Base-by-base conservation (phyloP, 257 asterid genomes). In the Solanum pennellii region DNA sequence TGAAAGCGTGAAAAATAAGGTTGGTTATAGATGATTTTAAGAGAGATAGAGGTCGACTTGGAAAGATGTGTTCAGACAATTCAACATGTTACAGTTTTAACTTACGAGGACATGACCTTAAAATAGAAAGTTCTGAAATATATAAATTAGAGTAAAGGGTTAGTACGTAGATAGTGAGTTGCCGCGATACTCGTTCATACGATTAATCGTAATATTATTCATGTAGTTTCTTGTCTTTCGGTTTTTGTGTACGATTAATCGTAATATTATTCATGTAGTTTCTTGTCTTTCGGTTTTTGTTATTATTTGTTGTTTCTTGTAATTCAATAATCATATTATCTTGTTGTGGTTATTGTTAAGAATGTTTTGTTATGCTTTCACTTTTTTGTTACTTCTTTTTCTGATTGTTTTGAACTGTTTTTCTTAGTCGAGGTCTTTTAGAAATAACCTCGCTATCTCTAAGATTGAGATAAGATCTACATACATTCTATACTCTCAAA, bases 381-480 rank as follows among this genome's bases (percentile, higher is more conserved):
- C 66, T 7, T 21, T 20, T 59, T 20, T 21, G 66, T 59, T 59
- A 59, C 13, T 8, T 59, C 2, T 3, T 21, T 59, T 59, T 59
- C 0, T 1, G 66, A 59, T 59, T 59, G 12, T 21, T 59, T 21
- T 59, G 6, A 21, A 59, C 2, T 59, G 0, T 59, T 59, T 20
- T 21, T 21, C 0, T 4, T 12, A 7, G 6, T 0, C 1, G 27
- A 12, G 5, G 13, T 20, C 66, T 21, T 20, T 8, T 59, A 2
- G 9, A 59, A 59, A 59, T 0, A 59, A 59, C 12, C 0, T 21
- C 5, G 3, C 2, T 59, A 59, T 20, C 6, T 59, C n/a, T 59
- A 21, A 59, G 27, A 20, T 59, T 20, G 66, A 0, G 25, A 0
- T 59, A 59, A 20, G 1, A 21, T 59, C 66, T 59, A 21, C 6